phyloP scores from a whole-genome alignment of 345 rosid genomes.

The Syzygium aqueum region DNA sequence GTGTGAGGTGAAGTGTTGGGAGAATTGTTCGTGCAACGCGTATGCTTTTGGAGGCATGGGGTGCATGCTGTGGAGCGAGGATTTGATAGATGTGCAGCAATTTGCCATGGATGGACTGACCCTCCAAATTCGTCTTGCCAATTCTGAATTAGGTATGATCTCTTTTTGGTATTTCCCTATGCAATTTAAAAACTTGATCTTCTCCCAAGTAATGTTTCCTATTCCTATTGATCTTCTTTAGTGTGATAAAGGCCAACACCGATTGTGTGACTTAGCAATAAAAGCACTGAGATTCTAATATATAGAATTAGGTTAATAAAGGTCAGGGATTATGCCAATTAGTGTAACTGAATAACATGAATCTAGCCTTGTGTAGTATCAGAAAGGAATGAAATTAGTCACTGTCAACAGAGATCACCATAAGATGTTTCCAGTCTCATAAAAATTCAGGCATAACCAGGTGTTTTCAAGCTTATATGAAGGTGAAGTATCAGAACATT shows the following conservation, averaged over 20 bases:
- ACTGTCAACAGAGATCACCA: background rate
- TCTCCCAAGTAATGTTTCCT: background rate
- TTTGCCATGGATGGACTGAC: constrained; percentile 20
- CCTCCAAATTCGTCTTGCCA: constrained; percentile 44
- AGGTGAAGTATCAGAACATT: background rate
- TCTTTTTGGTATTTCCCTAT: background rate
- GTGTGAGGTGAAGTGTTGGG: constrained; percentile 18
- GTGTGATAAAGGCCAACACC: background rate
- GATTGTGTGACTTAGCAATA: background rate
- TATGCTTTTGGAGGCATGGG: constrained; percentile 39
- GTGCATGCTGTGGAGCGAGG: constrained; percentile 55
- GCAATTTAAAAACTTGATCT: background rate
- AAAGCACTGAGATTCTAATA: background rate
- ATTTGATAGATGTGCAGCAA: constrained; percentile 50
- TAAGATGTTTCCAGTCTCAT: background rate
- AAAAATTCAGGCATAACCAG: background rate
- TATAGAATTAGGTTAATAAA: background rate
- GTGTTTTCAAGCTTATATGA: background rate
- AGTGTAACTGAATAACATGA: background rate
- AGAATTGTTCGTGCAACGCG: constrained; percentile 60
- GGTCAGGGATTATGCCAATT: background rate
- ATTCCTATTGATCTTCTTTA: background rate
- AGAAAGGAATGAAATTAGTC: background rate
- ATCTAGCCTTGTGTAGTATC: background rate
- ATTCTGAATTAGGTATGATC: constrained; percentile 49